A percentile compares a stretch with the other conserved stretches of the same genome.
These are phyloP conservation scores for Phytopythium kandeliae DNA, from an alignment of 352 stramenopile species.

Conservation along the genomic window DNA sequence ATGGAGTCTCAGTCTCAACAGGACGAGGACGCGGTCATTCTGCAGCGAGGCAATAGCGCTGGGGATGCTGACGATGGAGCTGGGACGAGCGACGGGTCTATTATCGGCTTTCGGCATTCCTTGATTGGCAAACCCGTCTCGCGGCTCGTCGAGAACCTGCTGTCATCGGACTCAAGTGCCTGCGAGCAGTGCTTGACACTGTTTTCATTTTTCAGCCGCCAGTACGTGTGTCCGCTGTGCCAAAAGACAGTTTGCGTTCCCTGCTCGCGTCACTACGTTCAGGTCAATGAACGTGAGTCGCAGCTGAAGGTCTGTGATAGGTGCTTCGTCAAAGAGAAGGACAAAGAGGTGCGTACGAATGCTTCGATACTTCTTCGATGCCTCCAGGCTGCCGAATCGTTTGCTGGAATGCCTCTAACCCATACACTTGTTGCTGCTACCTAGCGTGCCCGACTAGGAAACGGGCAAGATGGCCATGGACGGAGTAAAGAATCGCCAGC, in stretches of 20 bases:
- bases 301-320: slow-evolving; percentile 62
- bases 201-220: slow-evolving; percentile 75
- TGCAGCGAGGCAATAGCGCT: slow-evolving; percentile 35
- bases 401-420: neutral
- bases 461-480: slow-evolving; percentile 4
- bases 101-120: slow-evolving; percentile 44
- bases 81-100: slow-evolving; percentile 16
- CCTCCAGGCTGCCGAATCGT: neutral
- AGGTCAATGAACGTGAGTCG: slow-evolving; percentile 31
- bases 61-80: slow-evolving; percentile 11
- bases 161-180: slow-evolving; percentile 30
- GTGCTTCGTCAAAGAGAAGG: slow-evolving; percentile 70
- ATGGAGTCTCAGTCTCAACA: slow-evolving; percentile 36
- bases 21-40: slow-evolving; percentile 37
- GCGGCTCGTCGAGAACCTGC: slow-evolving; percentile 51
- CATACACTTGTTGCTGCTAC: too few species aligned
- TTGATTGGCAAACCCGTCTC: slow-evolving; percentile 61
- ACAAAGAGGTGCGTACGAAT: slow-evolving; percentile 29
- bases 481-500: slow-evolving; percentile 28
- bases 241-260: slow-evolving; percentile 44
- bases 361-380: too few species aligned
- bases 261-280: slow-evolving; percentile 49
- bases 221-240: slow-evolving; percentile 45
- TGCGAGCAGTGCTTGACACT: slow-evolving; percentile 52
- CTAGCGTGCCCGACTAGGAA: neutral